Base-by-base conservation (phyloP, 164 flowering plant genomes). In the Vitis riparia region DNA sequence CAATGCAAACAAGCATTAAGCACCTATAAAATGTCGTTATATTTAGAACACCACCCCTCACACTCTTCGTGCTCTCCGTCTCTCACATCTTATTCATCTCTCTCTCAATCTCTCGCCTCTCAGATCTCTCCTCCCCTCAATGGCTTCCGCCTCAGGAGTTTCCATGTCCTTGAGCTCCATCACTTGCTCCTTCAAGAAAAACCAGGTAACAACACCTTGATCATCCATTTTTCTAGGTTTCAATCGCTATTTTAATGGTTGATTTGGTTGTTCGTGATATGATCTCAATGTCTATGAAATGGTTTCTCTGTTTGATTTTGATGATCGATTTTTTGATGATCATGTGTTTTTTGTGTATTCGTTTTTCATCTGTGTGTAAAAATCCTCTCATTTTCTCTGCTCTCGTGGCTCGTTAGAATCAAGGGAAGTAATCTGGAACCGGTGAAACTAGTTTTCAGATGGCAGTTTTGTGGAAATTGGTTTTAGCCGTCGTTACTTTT, bases 1-100 rank as follows among this genome's bases (percentile, higher is more conserved):
- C 76, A 23, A 73, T 29, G 59, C 62, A 51, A 61, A 37, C 27
- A 27, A 65, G 6, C 30, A 11, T 49, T 27, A 29, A 44, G 52
- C 11, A 16, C 8, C 13, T 52, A 61, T 55, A 70, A 17, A 70
- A 66, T 44, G n/a, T 13, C 49, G 4, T 10, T 50, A 13, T 29
- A 56, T 16, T 11, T 11, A 5, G 29, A 51, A 14, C 73, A 32
- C 37, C 49, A 13, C 13, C 29, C 11, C 59, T 53, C 73, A 59
- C 76, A 65, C 62, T 66, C 77, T 66, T 76, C 80, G 77, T 76
- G 69, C 53, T 68, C 79, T 73, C 75, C 75, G 68, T 37, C 71
- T 51, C 68, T 63, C 73, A 62, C 76, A 60, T 50, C 59, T 55
- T 55, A 48, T 70, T 27, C 19, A 7, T 56, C 59, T 67, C 50